Evolutionary conservation across 1,284 basidiomycete genomes (phyloP), one percentile per base, ranked within the genome.

Genomic region (Tilletiopsis washingtonensis): DNA sequence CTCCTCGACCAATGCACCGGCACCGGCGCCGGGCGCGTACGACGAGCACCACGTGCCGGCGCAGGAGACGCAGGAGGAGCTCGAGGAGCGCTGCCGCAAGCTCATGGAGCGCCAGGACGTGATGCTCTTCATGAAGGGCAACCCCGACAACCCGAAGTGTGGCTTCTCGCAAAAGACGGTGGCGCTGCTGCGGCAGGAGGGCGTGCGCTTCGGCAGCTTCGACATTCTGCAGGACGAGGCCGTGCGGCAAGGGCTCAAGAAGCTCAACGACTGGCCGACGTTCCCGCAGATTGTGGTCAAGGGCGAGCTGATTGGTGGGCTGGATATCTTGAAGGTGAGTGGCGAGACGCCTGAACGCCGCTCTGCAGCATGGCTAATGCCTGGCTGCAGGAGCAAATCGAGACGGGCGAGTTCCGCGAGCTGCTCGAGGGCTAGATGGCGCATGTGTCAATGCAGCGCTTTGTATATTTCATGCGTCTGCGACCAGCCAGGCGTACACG

Each of bases 61-160:
- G 6, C 57, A 68, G 6, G 85, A 88, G 72, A 79, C 81, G 4
- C 74, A 77, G n/a, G 84, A 84, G 59, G 77, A 85, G 59, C 78
- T 89, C 20, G 78, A 80, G 39, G 69, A 73, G 39, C 79, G 88
- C 46, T 80, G 89, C 72, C 76, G 74, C 25, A 64, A 59, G 42
- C 74, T 87, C 76, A 87, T 87, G 86, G 78, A 77, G 60, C 76
- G 78, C 64, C 75, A 75, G 64, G 78, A 78, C 57, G 79, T 96
- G 43, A 82, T 98, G 49, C 75, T 98, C 51, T 97, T 98, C 80
- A 98, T 98, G 91, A 98, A 98, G 77, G 94, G 93, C 20, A 84
- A 83, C 57, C 88, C 88, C 0, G 81, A 85, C 41, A 78, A 80
- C 23, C 94, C 74, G 38, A 27, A 66, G 40, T 76, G 93, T 63